Base-by-base conservation (phyloP, 768 basidiomycete species). In the Cystofilobasidium bisporidii region DNA sequence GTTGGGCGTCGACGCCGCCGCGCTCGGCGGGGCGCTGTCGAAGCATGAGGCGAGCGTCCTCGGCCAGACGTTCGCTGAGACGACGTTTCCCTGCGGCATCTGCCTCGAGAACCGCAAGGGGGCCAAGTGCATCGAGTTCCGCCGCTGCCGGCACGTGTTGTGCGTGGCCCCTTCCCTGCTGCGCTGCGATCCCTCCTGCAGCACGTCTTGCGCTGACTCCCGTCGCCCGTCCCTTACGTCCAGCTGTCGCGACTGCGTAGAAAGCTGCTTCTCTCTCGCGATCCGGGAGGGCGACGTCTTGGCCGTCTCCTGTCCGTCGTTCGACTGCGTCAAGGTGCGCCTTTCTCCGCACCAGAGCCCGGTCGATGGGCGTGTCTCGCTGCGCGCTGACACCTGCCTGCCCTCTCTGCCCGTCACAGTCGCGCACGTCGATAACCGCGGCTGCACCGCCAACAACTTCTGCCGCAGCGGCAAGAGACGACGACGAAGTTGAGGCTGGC, bases 191-290 rank as follows among this genome's bases (percentile, higher is more conserved):
- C 57, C 38, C 58, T 28, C 24, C 38, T 20, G n/a, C 40, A 30
- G 4, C 30, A 22, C 15, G 24, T 24, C 9, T 5, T 9, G 10
- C 20, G n/a, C 33, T 26, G 50, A n/a, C 40, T 28, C 26, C 41
- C 28, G 15, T 3, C 55, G 41, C 30, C 20, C n/a, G 20, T n/a
- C n/a, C 43, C 69, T 71, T 61, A 70, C 50, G 43, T 12, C 6
- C 60, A 76, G 76, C 75, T 94, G 91, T 75, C 83, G 84, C n/a
- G 76, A 81, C 11, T 94, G 91, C 74, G 76, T 94, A 32, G 80
- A 81, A 62, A 86, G 87, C 61, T 92, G 88, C 74, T 96, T 91
- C 91, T 81, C 82, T 53, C 75, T 91, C 60, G 87, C 86, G 71
- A 87, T 96, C 63, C 79, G 77, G 58, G 90, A 93, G 74, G 91